phyloP scores from a whole-genome alignment of 2,329 filamentous ascomycete species.

The Ceratocystis ficicola region DNA sequence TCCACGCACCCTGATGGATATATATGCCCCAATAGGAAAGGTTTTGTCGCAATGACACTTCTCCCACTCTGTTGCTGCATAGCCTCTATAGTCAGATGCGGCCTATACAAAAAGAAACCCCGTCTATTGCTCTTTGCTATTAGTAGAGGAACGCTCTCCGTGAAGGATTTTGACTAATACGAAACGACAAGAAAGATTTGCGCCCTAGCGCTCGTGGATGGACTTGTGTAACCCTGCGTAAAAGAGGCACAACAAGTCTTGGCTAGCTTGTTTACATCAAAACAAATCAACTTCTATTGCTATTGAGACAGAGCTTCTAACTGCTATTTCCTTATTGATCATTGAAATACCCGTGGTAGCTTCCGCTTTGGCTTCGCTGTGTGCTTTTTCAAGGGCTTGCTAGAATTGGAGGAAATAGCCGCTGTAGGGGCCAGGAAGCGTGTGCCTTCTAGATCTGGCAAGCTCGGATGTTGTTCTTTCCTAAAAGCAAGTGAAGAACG shows the following conservation, averaged over 20 bases:
- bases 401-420: not conserved
- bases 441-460: not conserved
- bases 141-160: not conserved
- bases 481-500: not conserved
- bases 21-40: not conserved
- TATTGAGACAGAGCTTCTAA: not conserved
- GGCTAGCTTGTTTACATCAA: conserved; percentile 1
- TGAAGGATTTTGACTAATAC: not conserved
- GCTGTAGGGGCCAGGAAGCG: not conserved
- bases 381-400: not conserved
- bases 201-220: not conserved
- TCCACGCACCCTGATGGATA: not conserved
- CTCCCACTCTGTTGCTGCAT: not conserved
- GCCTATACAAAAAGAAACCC: too few relatives aligned
- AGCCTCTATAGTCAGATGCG: not conserved
- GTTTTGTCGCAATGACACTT: not conserved
- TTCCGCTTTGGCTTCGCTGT: not conserved
- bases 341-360: not conserved
- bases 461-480: not conserved
- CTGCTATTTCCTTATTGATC: not conserved
- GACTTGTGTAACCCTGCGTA: not conserved
- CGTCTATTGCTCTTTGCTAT: not conserved
- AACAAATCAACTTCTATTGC: not conserved
- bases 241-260: not conserved
- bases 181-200: not conserved